phyloP scores from a whole-genome alignment of 2,329 filamentous ascomycete species.

The Aspergillus fijiensis region DNA sequence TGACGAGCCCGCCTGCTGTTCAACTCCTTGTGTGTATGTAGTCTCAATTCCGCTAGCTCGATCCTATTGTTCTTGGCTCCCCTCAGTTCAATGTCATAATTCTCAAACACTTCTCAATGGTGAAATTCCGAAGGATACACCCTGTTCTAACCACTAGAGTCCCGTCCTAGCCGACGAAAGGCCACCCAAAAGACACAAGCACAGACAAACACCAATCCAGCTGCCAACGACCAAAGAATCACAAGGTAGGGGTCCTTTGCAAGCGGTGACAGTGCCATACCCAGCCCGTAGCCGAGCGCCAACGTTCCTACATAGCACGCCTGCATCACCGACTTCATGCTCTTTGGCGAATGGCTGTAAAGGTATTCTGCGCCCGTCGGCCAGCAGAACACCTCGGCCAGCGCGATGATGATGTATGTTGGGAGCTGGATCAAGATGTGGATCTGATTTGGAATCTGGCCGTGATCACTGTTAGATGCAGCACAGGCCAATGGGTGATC shows the following conservation, averaged over 20 bases:
- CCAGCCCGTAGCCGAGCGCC: constrained; percentile 4
- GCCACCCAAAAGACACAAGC: no score
- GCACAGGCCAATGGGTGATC: constrained; percentile 42
- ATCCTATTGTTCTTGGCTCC: no score
- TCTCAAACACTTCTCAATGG: no score
- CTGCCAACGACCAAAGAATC: no score
- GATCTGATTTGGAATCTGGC: constrained; percentile 30
- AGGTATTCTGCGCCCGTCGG: constrained; percentile 47
- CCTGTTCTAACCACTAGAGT: no score
- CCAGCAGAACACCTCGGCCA: constrained; percentile 46
- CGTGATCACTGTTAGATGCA: constrained; percentile 6
- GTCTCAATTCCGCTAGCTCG: no score
- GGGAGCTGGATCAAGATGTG: constrained; percentile 45
- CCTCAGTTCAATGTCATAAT: no score
- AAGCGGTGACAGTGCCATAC: background rate
- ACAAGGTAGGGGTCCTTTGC: background rate
- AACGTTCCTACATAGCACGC: constrained; percentile 20
- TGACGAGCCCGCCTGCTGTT: no score
- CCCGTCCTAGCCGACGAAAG: no score
- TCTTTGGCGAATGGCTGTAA: constrained; percentile 44
- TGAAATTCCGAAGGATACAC: no score
- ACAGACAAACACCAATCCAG: no score
- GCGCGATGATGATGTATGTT: constrained; percentile 40
- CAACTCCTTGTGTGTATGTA: no score
- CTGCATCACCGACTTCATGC: constrained; percentile 39